Percentiles rank a stretch among this genome's conserved stretches.
Evolutionary conservation across 2,329 filamentous ascomycete species (phyloP).

Genomic region (Mollisiaceae sp.): DNA sequence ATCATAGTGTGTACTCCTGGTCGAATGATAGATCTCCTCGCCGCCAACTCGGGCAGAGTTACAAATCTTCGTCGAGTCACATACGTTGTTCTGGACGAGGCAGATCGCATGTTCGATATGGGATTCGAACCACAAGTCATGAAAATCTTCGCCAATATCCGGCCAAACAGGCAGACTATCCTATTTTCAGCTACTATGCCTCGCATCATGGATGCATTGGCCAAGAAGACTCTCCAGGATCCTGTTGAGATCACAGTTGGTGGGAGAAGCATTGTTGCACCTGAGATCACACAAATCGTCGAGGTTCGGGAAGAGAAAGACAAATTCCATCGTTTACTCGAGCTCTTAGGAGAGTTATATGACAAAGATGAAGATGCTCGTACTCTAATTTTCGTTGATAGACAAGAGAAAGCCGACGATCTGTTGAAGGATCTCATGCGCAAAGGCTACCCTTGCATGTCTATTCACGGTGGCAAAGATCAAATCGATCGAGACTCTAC

Average conservation of each 20-base stretch:
- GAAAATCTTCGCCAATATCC: constrained; percentile 91
- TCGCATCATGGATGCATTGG: constrained; percentile 86
- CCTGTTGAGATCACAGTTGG: constrained; percentile 93
- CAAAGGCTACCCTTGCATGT: constrained; percentile 90
- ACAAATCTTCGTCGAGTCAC: constrained; percentile 89
- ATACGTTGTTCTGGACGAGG: constrained; percentile 95
- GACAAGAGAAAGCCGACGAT: constrained; percentile 87
- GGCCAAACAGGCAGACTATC: constrained; percentile 91
- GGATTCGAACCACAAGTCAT: constrained; percentile 98
- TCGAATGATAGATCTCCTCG: constrained; percentile 92
- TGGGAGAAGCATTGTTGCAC: constrained; percentile 83
- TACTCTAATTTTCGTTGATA: constrained; percentile 88
- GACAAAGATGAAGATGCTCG: constrained; percentile 87
- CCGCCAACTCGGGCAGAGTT: constrained; percentile 91
- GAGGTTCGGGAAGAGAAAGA: constrained; percentile 81
- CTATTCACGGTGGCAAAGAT: constrained; percentile 92
- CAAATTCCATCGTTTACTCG: constrained; percentile 84
- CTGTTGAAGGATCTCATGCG: constrained; percentile 77
- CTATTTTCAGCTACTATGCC: constrained; percentile 98
- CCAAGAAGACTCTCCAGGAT: constrained; percentile 83
- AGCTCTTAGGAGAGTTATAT: constrained; percentile 86
- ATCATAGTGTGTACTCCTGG: constrained; percentile 95
- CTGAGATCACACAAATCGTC: constrained; percentile 91
- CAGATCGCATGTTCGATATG: constrained; percentile 99
- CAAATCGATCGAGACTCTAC: constrained; percentile 92